These are phyloP conservation scores for Wickerhamomyces chaumierensis DNA, from an alignment of 805 yeast species.

Conservation along the genomic window DNA sequence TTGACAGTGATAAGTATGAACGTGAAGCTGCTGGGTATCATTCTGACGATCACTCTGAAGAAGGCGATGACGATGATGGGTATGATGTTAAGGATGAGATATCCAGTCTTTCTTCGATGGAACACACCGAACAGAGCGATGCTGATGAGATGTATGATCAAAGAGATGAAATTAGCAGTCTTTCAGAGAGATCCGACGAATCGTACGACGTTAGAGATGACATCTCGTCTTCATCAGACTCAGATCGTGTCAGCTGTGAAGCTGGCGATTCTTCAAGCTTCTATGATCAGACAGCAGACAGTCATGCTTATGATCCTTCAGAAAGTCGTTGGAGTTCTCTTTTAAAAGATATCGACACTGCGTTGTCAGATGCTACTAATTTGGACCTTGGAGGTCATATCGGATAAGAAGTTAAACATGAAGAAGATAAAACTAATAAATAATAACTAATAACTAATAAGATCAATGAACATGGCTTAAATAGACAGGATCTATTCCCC, in stretches of 20 bases:
- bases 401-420: no score
- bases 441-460: no score
- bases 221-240: no score
- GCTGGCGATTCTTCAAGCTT: background rate
- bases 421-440: no score
- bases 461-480: no score
- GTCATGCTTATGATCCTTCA: background rate
- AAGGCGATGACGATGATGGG: background rate
- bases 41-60: background rate
- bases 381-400: no score
- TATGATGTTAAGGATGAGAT: background rate
- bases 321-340: slow-evolving; percentile 12
- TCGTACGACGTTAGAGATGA: no score
- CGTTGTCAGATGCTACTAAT: slow-evolving; percentile 9
- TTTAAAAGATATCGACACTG: slow-evolving; percentile 15
- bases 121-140: background rate
- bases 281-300: background rate
- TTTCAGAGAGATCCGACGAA: no score
- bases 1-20: background rate
- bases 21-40: background rate
- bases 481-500: no score
- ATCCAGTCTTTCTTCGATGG: background rate
- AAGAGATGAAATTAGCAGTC: background rate
- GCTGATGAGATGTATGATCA: background rate
- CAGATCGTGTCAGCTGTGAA: background rate